Conservation (phyloP, 2,329 filamentous ascomycete species). For the Sclerotinia trifoliorum region DNA sequence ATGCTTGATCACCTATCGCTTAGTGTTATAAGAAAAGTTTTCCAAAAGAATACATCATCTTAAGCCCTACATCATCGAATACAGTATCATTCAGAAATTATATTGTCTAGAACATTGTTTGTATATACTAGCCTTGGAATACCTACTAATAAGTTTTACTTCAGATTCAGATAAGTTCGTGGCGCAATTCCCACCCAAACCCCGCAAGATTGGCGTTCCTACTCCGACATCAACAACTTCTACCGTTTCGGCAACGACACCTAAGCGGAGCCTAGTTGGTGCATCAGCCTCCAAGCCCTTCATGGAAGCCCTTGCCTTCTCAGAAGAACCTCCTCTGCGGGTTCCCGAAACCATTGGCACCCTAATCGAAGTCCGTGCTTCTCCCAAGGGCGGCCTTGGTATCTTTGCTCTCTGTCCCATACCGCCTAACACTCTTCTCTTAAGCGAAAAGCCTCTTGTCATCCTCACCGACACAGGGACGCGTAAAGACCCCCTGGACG, state of each 20-base stretch:
- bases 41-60: neutral
- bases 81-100: neutral
- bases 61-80: neutral
- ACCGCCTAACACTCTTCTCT: slow-evolving; percentile 27
- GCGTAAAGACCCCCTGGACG: slow-evolving; percentile 27
- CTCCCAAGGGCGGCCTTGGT: slow-evolving; percentile 30
- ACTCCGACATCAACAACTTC: slow-evolving; percentile 3
- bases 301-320: slow-evolving; percentile 8
- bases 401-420: slow-evolving; percentile 33
- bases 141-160: slow-evolving; percentile 25
- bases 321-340: slow-evolving; percentile 23
- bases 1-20: neutral
- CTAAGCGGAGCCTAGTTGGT: neutral
- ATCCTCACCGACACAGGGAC: slow-evolving; percentile 28
- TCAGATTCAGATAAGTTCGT: slow-evolving; percentile 17
- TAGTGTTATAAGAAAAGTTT: neutral
- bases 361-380: slow-evolving; percentile 28
- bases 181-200: neutral
- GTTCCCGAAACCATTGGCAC: slow-evolving; percentile 31
- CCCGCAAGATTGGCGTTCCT: neutral
- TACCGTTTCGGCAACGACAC: neutral
- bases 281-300: neutral
- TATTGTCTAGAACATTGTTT: neutral
- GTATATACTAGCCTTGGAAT: slow-evolving; percentile 20
- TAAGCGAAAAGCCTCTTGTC: slow-evolving; percentile 32